Evolutionary conservation across 2,329 filamentous ascomycete genomes (phyloP).

Genomic region (Diaporthe sp.): DNA sequence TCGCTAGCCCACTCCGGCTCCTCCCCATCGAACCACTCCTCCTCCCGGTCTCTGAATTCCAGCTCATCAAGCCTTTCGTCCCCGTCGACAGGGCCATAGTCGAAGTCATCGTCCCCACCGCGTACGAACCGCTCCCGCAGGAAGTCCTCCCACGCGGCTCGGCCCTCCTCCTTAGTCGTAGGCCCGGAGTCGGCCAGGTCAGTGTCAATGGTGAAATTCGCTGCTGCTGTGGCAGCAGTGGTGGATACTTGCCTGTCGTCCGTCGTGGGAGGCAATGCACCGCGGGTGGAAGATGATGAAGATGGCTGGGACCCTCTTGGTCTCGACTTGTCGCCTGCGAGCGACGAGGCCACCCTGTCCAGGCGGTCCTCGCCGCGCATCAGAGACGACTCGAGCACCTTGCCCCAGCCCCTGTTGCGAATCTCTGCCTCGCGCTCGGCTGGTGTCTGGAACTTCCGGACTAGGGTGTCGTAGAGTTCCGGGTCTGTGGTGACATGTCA

Average conservation of each 20-base stretch:
- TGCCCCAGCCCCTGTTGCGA: constrained; percentile 81
- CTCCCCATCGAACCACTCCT: constrained; percentile 85
- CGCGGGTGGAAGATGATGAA: not conserved
- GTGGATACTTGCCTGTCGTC: not conserved
- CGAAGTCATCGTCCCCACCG: constrained; percentile 83
- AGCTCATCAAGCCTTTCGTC: constrained; percentile 78
- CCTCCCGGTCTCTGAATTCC: constrained; percentile 73
- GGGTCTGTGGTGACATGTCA: constrained; percentile 66
- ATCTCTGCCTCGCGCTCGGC: constrained; percentile 81
- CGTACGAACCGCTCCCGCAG: constrained; percentile 80
- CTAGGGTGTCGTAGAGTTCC: constrained; percentile 83
- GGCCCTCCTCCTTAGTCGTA: constrained; percentile 74
- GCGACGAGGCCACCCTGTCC: constrained; percentile 59
- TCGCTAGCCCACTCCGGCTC: constrained; percentile 75
- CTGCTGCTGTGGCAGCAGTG: not conserved
- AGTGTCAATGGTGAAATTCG: constrained; percentile 57
- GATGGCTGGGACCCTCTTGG: not conserved
- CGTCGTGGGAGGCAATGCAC: not conserved
- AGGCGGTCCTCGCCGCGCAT: constrained; percentile 82
- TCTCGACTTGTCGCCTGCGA: constrained; percentile 57
- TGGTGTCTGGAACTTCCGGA: constrained; percentile 81
- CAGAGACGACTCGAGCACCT: constrained; percentile 82
- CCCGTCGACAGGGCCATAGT: constrained; percentile 78
- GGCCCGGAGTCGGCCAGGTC: constrained; percentile 59
- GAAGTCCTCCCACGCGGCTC: constrained; percentile 77